Evolutionary conservation across 2,329 filamentous ascomycete species (phyloP), one percentile per base, ranked within the genome.

Genomic region (Fragosphaeria purpurea): DNA sequence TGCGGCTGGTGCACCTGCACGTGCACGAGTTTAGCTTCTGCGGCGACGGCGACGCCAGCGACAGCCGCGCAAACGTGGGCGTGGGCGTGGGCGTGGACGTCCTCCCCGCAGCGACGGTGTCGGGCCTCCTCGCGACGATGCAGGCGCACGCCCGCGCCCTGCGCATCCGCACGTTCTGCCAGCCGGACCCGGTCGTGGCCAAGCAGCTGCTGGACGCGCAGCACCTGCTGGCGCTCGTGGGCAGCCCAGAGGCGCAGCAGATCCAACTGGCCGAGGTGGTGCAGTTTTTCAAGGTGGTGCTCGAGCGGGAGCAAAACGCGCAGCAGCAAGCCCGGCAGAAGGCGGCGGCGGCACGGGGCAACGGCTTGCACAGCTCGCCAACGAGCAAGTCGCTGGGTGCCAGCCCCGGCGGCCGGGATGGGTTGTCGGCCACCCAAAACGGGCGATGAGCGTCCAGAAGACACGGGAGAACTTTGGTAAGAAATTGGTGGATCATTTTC

Each of bases 151-250:
- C 77, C 1, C 68, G 76, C 39, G 67, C 65, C 7, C 72, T 82
- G 63, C 66, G 73, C 30, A 60, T 80, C 39, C 72, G 75, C 40
- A 80, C 76, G 1, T 77, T 74, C 55, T 80, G 77, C 60, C 74
- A 79, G 56, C 77, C 77, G 0, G 78, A 82, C 58, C 68, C 72
- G 0, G 76, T 77, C 31, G 69, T 80, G 49, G 75, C 75, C 4
- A 80, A 79, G 66, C 76, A 80, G 59, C 63, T 82, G 6, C 62
- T 76, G 3, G 77, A 81, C 55, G 59, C 73, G 0, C 74, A 76
- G 63, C 68, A 67, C 7, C 61, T 80, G 3, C 69, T 78, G 53
- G 69, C 72, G 53, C 62, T 79, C 13, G 61, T 80, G 4, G 73
- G 73, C 10, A 69, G 67, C 31, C 59, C 67, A 0, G 68, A 74